Conservation (phyloP, 208 protist species). For the Leishmania gerbilli region DNA sequence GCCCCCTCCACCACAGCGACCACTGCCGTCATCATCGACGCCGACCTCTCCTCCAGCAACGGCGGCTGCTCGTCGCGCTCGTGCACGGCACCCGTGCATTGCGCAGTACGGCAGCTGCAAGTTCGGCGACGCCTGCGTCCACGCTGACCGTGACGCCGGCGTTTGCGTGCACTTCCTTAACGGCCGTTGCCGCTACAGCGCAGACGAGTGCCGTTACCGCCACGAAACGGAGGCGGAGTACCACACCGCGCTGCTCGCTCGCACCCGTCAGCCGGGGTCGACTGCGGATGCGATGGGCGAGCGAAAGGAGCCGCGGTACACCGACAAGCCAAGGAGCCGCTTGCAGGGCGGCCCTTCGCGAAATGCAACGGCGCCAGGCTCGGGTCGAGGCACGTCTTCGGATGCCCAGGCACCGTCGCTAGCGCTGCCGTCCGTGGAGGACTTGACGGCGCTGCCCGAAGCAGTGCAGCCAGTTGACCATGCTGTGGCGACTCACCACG, state of each 20-base stretch:
- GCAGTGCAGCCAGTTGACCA: background rate
- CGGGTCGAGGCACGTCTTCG: background rate
- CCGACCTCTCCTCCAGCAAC: background rate
- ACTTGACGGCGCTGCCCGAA: conserved; percentile 2
- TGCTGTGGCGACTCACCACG: background rate
- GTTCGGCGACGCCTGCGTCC: conserved; percentile 59
- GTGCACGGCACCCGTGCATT: conserved; percentile 67
- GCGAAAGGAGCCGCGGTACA: background rate
- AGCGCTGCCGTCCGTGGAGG: conserved; percentile 7
- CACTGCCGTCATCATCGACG: background rate
- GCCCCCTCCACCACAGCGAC: background rate
- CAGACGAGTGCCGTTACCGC: conserved; percentile 53
- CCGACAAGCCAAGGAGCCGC: background rate
- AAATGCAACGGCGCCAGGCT: background rate
- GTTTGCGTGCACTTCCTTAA: conserved; percentile 78
- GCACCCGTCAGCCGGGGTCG: background rate
- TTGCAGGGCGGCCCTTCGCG: background rate
- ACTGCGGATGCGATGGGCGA: background rate
- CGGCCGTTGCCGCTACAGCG: conserved; percentile 44
- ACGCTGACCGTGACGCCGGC: conserved; percentile 63
- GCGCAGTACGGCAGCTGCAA: conserved; percentile 74
- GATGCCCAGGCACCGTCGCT: background rate
- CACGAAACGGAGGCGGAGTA: conserved; percentile 64
- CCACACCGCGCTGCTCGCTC: conserved; percentile 20
- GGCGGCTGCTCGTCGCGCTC: background rate